Evolutionary conservation across 2,329 filamentous ascomycete species (phyloP).

Genomic region (Claviceps quebecensis): DNA sequence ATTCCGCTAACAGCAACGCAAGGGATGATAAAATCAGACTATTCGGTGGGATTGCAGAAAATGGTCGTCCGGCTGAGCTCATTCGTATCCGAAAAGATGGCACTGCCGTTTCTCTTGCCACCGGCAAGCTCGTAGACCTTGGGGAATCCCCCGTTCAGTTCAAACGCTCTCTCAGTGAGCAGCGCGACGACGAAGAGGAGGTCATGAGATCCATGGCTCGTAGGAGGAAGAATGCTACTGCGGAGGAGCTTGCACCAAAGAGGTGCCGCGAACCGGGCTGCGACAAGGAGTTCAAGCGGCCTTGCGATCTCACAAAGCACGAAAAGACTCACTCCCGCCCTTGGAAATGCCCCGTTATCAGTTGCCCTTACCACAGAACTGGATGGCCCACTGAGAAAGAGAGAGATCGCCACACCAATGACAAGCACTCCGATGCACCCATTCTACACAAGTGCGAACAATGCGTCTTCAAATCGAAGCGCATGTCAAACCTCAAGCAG

Average conservation of each 20-base stretch:
- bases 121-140: constrained; percentile 48
- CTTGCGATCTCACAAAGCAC: constrained; percentile 96
- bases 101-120: constrained; percentile 64
- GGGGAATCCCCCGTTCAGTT: constrained; percentile 37
- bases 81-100: constrained; percentile 71
- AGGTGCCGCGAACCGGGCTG: constrained; percentile 63
- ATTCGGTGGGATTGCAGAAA: constrained; percentile 66
- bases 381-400: constrained; percentile 98
- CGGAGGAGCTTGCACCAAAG: constrained; percentile 69
- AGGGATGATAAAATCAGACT: constrained; percentile 59
- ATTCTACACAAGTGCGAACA: constrained; percentile 71
- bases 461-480: constrained; percentile 89
- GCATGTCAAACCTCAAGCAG: constrained; percentile 93
- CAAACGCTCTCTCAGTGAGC: constrained; percentile 54
- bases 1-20: constrained; percentile 15
- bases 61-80: constrained; percentile 71
- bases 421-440: constrained; percentile 77
- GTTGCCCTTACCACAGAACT: constrained; percentile 79
- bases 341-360: constrained; percentile 74
- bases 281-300: constrained; percentile 85
- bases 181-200: constrained; percentile 65
- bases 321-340: constrained; percentile 95
- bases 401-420: constrained; percentile 87
- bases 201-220: constrained; percentile 89
- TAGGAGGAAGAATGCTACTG: constrained; percentile 81